Base-by-base conservation (phyloP, 495 filamentous ascomycete genomes). In the Daldinia caldariorum region DNA sequence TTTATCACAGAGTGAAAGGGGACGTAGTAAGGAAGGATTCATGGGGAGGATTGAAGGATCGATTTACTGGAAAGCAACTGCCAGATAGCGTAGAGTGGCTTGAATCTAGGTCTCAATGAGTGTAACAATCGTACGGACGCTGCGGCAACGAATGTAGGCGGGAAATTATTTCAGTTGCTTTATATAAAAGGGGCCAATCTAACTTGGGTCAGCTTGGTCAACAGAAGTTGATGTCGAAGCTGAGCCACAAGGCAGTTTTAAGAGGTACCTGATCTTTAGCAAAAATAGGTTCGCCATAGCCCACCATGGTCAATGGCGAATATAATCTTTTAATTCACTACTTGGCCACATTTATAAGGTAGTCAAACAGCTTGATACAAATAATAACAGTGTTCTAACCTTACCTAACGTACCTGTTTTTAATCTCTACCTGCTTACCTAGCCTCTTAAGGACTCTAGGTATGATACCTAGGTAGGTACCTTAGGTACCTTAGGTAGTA, bases 1-100 rank as follows among this genome's bases (percentile, higher is more conserved):
- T 63, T 58, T 67, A 22, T 41, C 63, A 53, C 49, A 58, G 13
- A 58, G 38, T 62, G 51, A 51, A 50, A 47, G 31, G 45, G 20
- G 49, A 37, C 47, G 43, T 71, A 67, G 69, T 67, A 71, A 67
- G 53, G 63, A 50, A 71, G 69, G 69, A 71, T 71, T 67, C 51
- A 43, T 58, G 63, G 63, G 59, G 61, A 71, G 69, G 69, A 71
- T 71, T 71, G 45, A 58, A 60, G 12, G 49, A 63, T 63, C 63
- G 63, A 71, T 71, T 38, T 47, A 60, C 58, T 71, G 10, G 37
- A 71, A 59, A 71, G 63, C 63, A 39, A 18, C 34, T 38, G 10
- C 31, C 35, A 26, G 39, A 20, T 62, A n/a, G 53, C 32, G 13
- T 22, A 35, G 34, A 31, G n/a, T 34, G n/a, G 14, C 34, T 26